Evolutionary conservation across 2,329 filamentous ascomycete genomes (phyloP).

Genomic region (Nemania diffusa): DNA sequence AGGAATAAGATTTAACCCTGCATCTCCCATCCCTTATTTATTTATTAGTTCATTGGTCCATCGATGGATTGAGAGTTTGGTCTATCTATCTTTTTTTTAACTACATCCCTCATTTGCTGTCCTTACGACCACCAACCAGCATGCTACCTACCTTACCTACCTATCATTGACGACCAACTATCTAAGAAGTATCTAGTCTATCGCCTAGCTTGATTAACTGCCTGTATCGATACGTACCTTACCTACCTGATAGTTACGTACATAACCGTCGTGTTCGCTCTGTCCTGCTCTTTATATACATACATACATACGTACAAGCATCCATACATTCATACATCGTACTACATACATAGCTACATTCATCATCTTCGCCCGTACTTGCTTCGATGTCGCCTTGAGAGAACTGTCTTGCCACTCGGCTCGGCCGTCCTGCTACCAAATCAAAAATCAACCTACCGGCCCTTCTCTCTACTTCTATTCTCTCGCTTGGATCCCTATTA

Average conservation of each 20-base stretch:
- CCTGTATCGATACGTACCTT: not conserved
- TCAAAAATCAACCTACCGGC: not conserved
- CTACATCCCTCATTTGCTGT: no score
- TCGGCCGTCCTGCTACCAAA: constrained; percentile 13
- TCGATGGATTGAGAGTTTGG: not conserved
- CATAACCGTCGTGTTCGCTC: constrained; percentile 7
- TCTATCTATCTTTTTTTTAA: not conserved
- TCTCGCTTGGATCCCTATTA: constrained; percentile 38
- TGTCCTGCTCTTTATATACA: not conserved
- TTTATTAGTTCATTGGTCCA: not conserved
- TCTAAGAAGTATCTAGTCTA: not conserved
- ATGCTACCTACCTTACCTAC: not conserved
- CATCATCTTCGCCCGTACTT: not conserved
- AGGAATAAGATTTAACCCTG: not conserved
- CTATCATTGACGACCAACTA: not conserved
- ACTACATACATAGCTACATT: no score
- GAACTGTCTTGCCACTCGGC: constrained; percentile 21
- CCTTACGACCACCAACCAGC: not conserved
- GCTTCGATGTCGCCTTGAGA: constrained; percentile 32
- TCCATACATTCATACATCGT: not conserved
- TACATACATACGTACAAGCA: no score
- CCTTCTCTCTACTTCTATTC: constrained; percentile 26
- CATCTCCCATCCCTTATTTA: no score
- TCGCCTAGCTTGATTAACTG: constrained; percentile 7
- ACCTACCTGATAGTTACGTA: no score